Conservation (phyloP, 2,329 filamentous ascomycete genomes). For the Penicillium sp. region DNA sequence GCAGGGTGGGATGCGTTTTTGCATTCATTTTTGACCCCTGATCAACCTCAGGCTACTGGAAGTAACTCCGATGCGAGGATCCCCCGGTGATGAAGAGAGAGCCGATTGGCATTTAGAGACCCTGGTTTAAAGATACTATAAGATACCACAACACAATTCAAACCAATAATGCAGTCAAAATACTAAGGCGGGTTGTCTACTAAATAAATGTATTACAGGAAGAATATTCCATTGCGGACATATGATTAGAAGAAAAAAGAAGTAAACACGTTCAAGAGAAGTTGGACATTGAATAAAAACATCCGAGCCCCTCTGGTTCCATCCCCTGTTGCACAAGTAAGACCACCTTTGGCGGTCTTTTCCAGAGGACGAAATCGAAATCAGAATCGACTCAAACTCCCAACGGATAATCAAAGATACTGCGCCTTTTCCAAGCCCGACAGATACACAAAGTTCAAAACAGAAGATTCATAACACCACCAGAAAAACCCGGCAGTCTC, state of each 20-base stretch:
- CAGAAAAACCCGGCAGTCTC: slow-evolving; percentile 7
- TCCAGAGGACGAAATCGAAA: slow-evolving; percentile 18
- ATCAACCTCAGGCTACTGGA: background rate
- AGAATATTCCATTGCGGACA: slow-evolving; percentile 22
- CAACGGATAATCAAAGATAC: slow-evolving; percentile 25
- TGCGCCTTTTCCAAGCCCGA: slow-evolving; percentile 38
- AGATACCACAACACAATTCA: background rate
- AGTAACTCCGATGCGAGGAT: background rate
- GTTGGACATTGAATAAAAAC: slow-evolving; percentile 8
- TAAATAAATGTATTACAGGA: background rate
- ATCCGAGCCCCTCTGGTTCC: slow-evolving; percentile 12
- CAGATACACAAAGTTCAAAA: slow-evolving; percentile 22
- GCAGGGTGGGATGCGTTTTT: slow-evolving; percentile 7
- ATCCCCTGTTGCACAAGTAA: slow-evolving; percentile 14
- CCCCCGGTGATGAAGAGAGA: background rate
- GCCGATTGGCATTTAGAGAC: background rate
- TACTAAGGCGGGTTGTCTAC: background rate
- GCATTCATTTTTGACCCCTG: background rate
- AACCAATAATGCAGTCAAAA: background rate
- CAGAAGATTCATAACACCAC: slow-evolving; percentile 32
- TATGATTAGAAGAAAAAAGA: slow-evolving; percentile 27
- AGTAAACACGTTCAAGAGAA: slow-evolving; percentile 28
- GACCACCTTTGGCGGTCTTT: slow-evolving; percentile 15
- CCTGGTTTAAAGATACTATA: background rate
- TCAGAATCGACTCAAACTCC: slow-evolving; percentile 27